phyloP scores from a whole-genome alignment of 2,329 filamentous ascomycete species.

The Sporothrix globosa region DNA sequence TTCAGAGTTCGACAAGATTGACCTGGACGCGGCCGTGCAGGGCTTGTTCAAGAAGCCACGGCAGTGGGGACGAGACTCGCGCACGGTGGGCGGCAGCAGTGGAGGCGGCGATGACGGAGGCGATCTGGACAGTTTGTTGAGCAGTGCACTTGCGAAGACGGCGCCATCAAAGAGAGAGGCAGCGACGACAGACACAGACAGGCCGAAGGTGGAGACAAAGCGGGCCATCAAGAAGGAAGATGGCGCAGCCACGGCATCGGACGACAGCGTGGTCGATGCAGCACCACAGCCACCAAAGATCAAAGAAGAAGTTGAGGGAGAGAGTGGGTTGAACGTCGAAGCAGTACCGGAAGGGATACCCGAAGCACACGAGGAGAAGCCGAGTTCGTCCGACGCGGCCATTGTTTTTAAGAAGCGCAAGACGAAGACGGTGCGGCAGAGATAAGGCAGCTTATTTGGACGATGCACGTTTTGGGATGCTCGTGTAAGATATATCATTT shows the following conservation, averaged over 20 bases:
- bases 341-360: not conserved
- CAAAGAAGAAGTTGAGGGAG: constrained; percentile 8
- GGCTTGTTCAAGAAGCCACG: constrained; percentile 63
- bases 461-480: not conserved
- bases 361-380: not conserved
- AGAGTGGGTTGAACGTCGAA: not conserved
- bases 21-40: constrained; percentile 61
- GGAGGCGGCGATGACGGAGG: constrained; percentile 48
- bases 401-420: constrained; percentile 78
- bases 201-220: constrained; percentile 18
- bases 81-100: constrained; percentile 47
- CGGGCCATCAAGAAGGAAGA: not conserved
- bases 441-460: constrained; percentile 43
- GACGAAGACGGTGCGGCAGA: constrained; percentile 65
- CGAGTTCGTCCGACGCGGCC: not conserved
- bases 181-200: constrained; percentile 36
- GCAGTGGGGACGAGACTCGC: constrained; percentile 59
- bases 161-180: constrained; percentile 36
- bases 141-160: constrained; percentile 42
- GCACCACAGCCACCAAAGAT: constrained; percentile 3
- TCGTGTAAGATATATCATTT: not conserved
- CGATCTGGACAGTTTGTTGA: constrained; percentile 66
- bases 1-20: constrained; percentile 60
- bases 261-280: not conserved
- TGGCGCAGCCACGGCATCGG: not conserved